Evolutionary conservation across 2,329 filamentous ascomycete genomes (phyloP), one percentile per base, ranked within the genome.

Genomic region (Aspergillus calidoustus): DNA sequence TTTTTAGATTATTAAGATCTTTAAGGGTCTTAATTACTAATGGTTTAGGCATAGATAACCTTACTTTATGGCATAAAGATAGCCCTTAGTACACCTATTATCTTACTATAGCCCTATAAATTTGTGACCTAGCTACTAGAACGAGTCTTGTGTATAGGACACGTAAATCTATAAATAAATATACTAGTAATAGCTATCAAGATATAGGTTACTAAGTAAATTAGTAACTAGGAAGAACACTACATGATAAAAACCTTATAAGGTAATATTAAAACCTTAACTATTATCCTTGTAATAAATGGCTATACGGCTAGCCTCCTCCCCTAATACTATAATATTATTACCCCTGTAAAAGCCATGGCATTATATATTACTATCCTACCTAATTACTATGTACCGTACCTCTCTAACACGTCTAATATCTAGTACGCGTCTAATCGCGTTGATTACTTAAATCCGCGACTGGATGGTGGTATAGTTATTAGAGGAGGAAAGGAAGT

Each of bases 341-440:
- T 54, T 5, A 47, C 25, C 0, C 53, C 53, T 0, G 17, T 17
- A 4, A 46, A 47, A 17, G 53, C 23, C 2, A 54, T 23, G 0
- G 41, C 41, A 17, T 46, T 23, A 8, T 41, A 54, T 11, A 54
- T 54, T 5, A 22, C 53, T 8, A 17, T 54, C 6, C 53, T 41
- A 31, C 17, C 50, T 2, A 19, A n/a, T 7, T 13, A 31, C 13
- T 4, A 15, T 8, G 0, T 13, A 22, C 38, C 52, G 19, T 44
- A 44, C 44, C 53, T 54, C 9, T 47, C 53, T 9, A 46, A 54
- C 19, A 46, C 53, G 17, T 54, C 46, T n/a, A 46, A 46, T 25
- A 46, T 54, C 4, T 23, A 41, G 7, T 47, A 46, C 9, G 8
- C 38, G 4, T 2, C 41, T 0, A 15, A 46, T 9, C 41, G 41